Conservation (phyloP, 1,284 basidiomycete species). For the Apiotrichum montevideense region DNA sequence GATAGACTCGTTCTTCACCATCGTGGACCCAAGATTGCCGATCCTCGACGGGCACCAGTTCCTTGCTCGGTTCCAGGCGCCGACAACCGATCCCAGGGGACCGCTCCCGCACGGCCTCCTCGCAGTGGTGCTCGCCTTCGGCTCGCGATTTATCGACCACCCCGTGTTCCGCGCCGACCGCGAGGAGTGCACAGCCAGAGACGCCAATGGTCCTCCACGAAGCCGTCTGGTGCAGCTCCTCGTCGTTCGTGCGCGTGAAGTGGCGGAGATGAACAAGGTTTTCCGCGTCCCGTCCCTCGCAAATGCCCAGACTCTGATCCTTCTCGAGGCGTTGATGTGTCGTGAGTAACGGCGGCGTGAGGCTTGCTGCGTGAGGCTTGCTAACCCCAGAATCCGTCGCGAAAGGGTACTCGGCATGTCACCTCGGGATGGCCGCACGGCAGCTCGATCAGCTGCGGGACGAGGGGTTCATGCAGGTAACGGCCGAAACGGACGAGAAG, state of each 20-base stretch:
- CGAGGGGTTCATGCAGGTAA: neutral
- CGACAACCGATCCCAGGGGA: conserved; percentile 34
- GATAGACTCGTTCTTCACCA: conserved; percentile 65
- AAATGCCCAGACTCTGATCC: conserved; percentile 54
- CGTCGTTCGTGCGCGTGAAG: conserved; percentile 69
- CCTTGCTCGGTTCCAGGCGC: conserved; percentile 50
- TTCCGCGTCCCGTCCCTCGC: conserved; percentile 71
- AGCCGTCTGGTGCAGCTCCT: conserved; percentile 71
- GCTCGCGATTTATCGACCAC: conserved; percentile 84
- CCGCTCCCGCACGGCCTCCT: conserved; percentile 66
- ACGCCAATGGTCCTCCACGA: conserved; percentile 37
- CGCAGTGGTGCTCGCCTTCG: conserved; percentile 85
- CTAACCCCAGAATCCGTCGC: neutral
- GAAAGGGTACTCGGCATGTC: conserved; percentile 24
- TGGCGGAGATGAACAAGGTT: conserved; percentile 76
- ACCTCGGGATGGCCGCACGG: conserved; percentile 18
- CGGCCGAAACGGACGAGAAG: conserved; percentile 17
- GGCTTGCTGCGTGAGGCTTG: neutral
- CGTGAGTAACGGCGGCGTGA: conserved; percentile 28
- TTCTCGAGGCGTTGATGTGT: conserved; percentile 33
- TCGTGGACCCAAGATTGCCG: conserved; percentile 74
- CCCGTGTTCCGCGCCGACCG: conserved; percentile 71
- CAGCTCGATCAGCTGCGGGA: conserved; percentile 16
- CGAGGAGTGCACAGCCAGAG: conserved; percentile 47
- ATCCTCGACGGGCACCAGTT: conserved; percentile 71